Conservation (phyloP, 2,329 filamentous ascomycete species). For the Calonectria honghensis region DNA sequence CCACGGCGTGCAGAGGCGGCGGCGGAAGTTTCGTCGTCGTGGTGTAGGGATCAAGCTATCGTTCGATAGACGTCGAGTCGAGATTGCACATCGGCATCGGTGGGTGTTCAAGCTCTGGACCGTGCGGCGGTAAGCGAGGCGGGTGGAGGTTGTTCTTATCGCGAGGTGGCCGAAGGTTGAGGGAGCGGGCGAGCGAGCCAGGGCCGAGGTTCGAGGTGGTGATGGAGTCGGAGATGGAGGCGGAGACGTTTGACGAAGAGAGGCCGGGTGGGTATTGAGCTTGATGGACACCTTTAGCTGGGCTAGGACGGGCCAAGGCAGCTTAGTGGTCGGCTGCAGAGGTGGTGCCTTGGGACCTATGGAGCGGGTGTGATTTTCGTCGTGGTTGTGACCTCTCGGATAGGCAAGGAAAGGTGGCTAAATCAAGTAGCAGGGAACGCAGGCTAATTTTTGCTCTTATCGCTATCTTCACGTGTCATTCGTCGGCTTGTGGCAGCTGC, state of each 20-base stretch:
- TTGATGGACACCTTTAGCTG: slow-evolving; percentile 33
- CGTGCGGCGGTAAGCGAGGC: slow-evolving; percentile 24
- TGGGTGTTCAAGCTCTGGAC: slow-evolving; percentile 33
- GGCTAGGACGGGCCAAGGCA: slow-evolving; percentile 30
- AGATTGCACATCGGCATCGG: slow-evolving; percentile 49
- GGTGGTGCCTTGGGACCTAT: slow-evolving; percentile 24
- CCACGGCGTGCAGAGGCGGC: slow-evolving; percentile 40
- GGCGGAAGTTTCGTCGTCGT: slow-evolving; percentile 42
- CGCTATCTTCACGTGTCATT: slow-evolving; percentile 56
- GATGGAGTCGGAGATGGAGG: slow-evolving; percentile 27
- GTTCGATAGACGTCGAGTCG: slow-evolving; percentile 46
- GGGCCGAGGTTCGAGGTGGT: slow-evolving; percentile 16
- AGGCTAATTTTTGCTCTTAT: slow-evolving; percentile 54
- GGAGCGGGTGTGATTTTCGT: slow-evolving; percentile 42
- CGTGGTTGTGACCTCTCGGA: slow-evolving; percentile 50
- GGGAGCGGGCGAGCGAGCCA: neutral
- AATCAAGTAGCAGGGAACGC: slow-evolving; percentile 47
- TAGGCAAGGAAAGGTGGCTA: slow-evolving; percentile 56
- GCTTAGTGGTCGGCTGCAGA: slow-evolving; percentile 31
- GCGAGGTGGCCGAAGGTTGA: slow-evolving; percentile 34
- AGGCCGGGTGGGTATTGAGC: slow-evolving; percentile 27
- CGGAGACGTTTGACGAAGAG: slow-evolving; percentile 23
- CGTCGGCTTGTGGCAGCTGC: slow-evolving; percentile 31
- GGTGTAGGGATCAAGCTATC: slow-evolving; percentile 35
- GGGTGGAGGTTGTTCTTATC: slow-evolving; percentile 28